Evolutionary conservation across 768 basidiomycete genomes (phyloP).

Genomic region (Coprinopsis marcescibilis): DNA sequence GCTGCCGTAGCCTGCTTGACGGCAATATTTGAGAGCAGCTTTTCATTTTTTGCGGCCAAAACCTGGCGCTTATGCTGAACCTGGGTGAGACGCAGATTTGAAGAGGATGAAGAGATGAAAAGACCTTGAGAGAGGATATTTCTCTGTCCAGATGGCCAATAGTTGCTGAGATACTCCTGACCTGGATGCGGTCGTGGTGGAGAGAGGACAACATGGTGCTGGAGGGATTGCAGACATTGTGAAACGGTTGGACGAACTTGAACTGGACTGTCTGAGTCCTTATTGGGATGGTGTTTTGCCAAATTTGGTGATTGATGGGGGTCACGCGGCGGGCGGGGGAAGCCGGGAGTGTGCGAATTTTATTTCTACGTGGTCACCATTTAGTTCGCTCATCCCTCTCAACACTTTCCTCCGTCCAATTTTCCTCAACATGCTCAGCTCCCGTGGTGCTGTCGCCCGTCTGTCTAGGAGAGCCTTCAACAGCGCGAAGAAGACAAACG

Average conservation of each 20-base stretch:
- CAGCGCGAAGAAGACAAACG: constrained; percentile 66
- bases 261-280: too few species aligned
- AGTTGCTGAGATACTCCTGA: too few species aligned
- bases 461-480: constrained; percentile 80
- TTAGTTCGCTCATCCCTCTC: constrained; percentile 23
- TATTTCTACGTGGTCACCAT: constrained; percentile 41
- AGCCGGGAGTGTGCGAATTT: constrained; percentile 46
- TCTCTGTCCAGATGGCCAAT: too few species aligned
- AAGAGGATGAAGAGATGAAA: too few species aligned
- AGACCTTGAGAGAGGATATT: too few species aligned
- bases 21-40: constrained; percentile 13
- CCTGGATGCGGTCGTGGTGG: too few species aligned
- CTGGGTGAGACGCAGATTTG: too few species aligned
- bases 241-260: too few species aligned
- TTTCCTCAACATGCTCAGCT: constrained; percentile 72
- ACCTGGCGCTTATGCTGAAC: constrained; percentile 2
- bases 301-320: not conserved
- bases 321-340: constrained; percentile 23
- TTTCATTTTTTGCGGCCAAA: constrained; percentile 2
- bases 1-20: constrained; percentile 14
- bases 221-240: too few species aligned
- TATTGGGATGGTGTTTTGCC: not conserved
- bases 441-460: constrained; percentile 82
- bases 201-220: too few species aligned
- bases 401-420: constrained; percentile 23